These are phyloP conservation scores for Podila epigama DNA, from an alignment of 192 early-diverging fungal genomes.

Conservation along the genomic window DNA sequence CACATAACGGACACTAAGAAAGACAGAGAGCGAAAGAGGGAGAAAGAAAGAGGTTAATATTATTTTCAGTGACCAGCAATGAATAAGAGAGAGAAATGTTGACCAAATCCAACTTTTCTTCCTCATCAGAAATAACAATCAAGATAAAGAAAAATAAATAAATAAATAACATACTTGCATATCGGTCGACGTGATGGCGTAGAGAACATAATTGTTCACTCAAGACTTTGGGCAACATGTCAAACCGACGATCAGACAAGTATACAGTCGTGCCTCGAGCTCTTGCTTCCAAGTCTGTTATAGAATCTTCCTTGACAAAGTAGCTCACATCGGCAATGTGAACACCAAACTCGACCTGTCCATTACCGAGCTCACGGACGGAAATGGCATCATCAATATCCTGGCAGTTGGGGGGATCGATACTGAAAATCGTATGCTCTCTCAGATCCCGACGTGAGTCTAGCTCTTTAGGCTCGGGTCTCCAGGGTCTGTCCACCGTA, in stretches of 20 bases:
- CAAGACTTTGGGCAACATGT: slow-evolving; percentile 79
- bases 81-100: neutral
- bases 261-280: slow-evolving; percentile 81
- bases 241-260: slow-evolving; percentile 80
- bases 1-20: slow-evolving; percentile 71
- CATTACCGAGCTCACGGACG: slow-evolving; percentile 55
- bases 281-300: slow-evolving; percentile 73
- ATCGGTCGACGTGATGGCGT: slow-evolving; percentile 69
- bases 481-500: slow-evolving; percentile 60
- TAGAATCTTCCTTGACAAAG: slow-evolving; percentile 68
- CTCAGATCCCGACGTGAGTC: slow-evolving; percentile 36
- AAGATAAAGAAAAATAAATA: too few species aligned
- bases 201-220: slow-evolving; percentile 79
- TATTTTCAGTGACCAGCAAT: neutral
- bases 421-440: slow-evolving; percentile 63
- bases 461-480: slow-evolving; percentile 48
- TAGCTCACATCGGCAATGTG: slow-evolving; percentile 82
- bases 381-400: slow-evolving; percentile 87
- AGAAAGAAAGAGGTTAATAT: neutral
- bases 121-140: too few species aligned
- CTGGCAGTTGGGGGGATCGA: slow-evolving; percentile 79
- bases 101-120: too few species aligned
- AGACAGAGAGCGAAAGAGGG: neutral
- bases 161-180: slow-evolving; percentile 54
- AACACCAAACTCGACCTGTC: slow-evolving; percentile 71